Conservation (phyloP, 805 yeast species). For the Hanseniaspora pseudoguilliermondii region DNA sequence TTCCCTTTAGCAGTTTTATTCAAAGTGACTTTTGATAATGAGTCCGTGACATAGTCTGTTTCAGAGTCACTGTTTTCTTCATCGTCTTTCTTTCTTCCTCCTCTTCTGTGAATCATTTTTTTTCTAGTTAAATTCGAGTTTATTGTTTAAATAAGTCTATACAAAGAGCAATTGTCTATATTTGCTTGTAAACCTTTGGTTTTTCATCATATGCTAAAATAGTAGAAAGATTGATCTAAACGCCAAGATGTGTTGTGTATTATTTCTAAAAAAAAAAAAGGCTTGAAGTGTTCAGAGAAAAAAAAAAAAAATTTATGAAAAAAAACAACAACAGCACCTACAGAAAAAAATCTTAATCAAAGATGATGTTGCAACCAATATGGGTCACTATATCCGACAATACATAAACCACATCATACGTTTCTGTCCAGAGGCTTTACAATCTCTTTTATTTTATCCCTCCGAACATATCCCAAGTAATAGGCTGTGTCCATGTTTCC, state of each 20-base stretch:
- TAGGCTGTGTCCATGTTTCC: constrained; percentile 89
- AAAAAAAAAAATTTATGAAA: too few species aligned
- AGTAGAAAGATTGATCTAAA: too few species aligned
- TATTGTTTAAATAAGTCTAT: constrained; percentile 12
- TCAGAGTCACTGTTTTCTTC: constrained; percentile 15
- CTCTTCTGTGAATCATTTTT: constrained; percentile 14
- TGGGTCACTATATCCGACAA: constrained; percentile 37
- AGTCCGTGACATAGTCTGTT: not conserved
- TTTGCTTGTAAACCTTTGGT: too few species aligned
- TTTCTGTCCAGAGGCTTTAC: constrained; percentile 56
- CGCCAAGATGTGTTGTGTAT: too few species aligned
- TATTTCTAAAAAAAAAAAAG: too few species aligned
- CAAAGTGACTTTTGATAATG: not conserved
- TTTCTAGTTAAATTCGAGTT: not conserved
- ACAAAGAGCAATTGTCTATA: too few species aligned
- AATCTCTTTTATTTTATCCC: constrained; percentile 37
- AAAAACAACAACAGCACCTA: too few species aligned
- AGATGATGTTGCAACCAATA: too few species aligned
- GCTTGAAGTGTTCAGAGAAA: too few species aligned
- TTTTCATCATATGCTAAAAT: too few species aligned
- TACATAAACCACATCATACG: constrained; percentile 30
- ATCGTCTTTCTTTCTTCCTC: constrained; percentile 17
- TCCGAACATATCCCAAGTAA: constrained; percentile 70
- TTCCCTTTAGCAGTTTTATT: constrained; percentile 6
- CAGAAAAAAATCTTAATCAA: too few species aligned